A percentile compares a stretch with the other conserved stretches of the same genome.
Conservation (phyloP, 2,329 filamentous ascomycete species). For the Huntiella savannae region DNA sequence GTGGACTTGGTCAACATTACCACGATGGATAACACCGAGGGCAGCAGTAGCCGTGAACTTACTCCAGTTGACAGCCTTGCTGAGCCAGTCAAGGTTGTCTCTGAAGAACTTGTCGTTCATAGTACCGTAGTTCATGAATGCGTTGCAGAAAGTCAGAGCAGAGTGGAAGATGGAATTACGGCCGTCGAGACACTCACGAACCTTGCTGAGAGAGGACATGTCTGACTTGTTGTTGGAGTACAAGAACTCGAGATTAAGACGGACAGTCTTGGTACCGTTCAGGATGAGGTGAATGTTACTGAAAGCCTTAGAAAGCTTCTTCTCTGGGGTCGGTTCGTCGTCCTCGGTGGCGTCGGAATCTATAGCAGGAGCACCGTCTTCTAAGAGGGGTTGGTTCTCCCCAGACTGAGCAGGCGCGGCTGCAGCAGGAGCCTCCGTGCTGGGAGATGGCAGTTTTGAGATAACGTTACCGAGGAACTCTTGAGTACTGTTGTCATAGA, state of each 20-base stretch:
- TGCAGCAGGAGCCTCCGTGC: conserved; percentile 20
- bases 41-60: conserved; percentile 97
- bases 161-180: conserved; percentile 98
- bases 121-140: conserved; percentile 97
- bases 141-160: conserved; percentile 90
- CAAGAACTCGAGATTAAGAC: conserved; percentile 87
- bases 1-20: conserved; percentile 80
- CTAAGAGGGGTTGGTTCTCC: conserved; percentile 30
- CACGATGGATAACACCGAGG: conserved; percentile 86
- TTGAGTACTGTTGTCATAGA: conserved; percentile 96
- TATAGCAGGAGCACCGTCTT: conserved; percentile 21
- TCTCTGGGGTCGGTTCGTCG: conserved; percentile 33
- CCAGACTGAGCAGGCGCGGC: conserved; percentile 25
- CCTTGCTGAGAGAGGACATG: conserved; percentile 80
- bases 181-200: conserved; percentile 85
- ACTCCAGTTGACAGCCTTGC: conserved; percentile 98
- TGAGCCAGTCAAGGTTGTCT: conserved; percentile 92
- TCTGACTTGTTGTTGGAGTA: conserved; percentile 92
- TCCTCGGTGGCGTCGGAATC: conserved; percentile 20
- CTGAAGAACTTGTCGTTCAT: conserved; percentile 98
- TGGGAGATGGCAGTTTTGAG: conserved; percentile 47
- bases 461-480: conserved; percentile 87
- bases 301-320: conserved; percentile 37
- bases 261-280: conserved; percentile 81
- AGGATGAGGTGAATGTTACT: conserved; percentile 50